Base-by-base conservation (phyloP, 2,329 filamentous ascomycete genomes). In the Ampelomyces quisqualis region DNA sequence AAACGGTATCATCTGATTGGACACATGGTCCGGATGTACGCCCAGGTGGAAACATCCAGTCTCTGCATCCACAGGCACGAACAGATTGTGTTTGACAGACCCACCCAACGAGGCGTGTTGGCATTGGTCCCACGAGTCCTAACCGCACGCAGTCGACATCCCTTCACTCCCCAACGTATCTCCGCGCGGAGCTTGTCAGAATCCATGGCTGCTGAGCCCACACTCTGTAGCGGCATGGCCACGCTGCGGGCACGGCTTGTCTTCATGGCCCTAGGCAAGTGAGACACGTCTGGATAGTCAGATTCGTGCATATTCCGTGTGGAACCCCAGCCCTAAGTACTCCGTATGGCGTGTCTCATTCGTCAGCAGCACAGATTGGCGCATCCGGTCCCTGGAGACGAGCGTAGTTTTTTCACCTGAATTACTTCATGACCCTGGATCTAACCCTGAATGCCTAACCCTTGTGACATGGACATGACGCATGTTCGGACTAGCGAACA, bases 171-270 rank as follows among this genome's bases (percentile, higher is more conserved):
- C 38, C 47, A 34, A 47, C 40, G 42, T 37, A 30, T 31, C 34
- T 38, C 45, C 36, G 38, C 43, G 51, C 29, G n/a, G 17, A 37
- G 44, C 44, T 22, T 35, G 38, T 36, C 27, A 36, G 37, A 38
- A 36, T 37, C 40, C 34, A 41, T 30, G 30, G 33, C 37, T 35
- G 37, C 35, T 37, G 32, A 37, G 33, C 34, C 42, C 18, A 37
- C 17, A 13, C 28, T 24, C n/a, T n/a, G n/a, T n/a, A n/a, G n/a
- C n/a, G n/a, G n/a, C n/a, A n/a, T 41, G 50, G 52, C 54, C 53
- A 59, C 57, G 58, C 59, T 53, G 58, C 59, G 50, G 42, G 46
- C 49, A 53, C 47, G 55, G 39, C 49, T 51, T 27, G 42, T 50
- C 50, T 11, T 45, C 43, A 38, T 28, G 36, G 11, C 18, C 31